A percentile compares a stretch with the other conserved stretches of the same genome.
Evolutionary conservation across 768 basidiomycete genomes (phyloP).

Genomic region (Lactarius pseudohatsudake): DNA sequence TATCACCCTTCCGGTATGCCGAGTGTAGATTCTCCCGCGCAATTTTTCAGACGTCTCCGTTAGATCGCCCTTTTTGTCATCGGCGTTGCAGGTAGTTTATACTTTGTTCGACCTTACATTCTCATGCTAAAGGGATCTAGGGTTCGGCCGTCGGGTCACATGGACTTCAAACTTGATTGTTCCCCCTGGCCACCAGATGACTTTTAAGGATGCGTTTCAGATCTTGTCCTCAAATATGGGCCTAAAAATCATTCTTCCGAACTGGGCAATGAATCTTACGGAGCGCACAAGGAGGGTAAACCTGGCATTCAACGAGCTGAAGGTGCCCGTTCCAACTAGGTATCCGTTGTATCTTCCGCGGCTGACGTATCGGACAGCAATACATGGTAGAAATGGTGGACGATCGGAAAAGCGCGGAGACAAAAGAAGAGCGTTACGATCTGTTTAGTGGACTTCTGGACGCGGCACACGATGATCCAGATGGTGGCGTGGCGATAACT

Average conservation of each 20-base stretch:
- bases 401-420: constrained; percentile 22
- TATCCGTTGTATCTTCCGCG: background rate
- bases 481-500: constrained; percentile 21
- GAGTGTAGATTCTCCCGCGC: too few species aligned
- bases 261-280: constrained; percentile 42
- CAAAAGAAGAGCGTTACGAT: constrained; percentile 30
- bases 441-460: constrained; percentile 33
- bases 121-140: constrained; percentile 11
- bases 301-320: constrained; percentile 45
- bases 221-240: constrained; percentile 41
- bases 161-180: constrained; percentile 46
- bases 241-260: constrained; percentile 41
- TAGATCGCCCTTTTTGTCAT: constrained; percentile 59
- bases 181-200: constrained; percentile 46
- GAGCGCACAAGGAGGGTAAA: constrained; percentile 35
- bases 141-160: constrained; percentile 52
- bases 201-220: constrained; percentile 51
- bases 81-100: constrained; percentile 43
- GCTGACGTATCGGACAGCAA: constrained; percentile 13
- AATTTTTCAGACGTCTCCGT: background rate
- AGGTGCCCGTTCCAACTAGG: constrained; percentile 33
- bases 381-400: constrained; percentile 36
- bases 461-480: constrained; percentile 26
- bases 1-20: constrained; percentile 52
- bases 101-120: background rate